A percentile compares a stretch with the other conserved stretches of the same genome.
Evolutionary conservation across 2,329 filamentous ascomycete genomes (phyloP).

Genomic region (Dryadomyces quercus-mongolicae): DNA sequence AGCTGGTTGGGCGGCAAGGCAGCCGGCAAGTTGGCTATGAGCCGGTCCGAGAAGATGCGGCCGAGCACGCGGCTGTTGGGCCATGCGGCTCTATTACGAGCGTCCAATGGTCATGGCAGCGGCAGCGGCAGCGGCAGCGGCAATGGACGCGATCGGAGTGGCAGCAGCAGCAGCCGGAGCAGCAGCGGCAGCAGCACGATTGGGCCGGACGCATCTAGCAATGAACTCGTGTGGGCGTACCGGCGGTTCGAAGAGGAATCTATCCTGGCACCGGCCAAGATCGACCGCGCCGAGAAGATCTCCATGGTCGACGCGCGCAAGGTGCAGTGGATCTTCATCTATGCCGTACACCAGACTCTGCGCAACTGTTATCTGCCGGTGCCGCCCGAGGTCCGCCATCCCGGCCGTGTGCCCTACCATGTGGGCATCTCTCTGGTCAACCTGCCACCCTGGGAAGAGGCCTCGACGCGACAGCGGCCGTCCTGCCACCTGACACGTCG

Average conservation of each 20-base stretch:
- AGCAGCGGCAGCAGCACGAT: neutral
- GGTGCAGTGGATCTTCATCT: conserved; percentile 67
- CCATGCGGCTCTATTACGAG: conserved; percentile 39
- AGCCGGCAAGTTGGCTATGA: conserved; percentile 3
- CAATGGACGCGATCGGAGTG: neutral
- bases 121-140: neutral
- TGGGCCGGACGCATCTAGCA: neutral
- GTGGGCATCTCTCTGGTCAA: conserved; percentile 29
- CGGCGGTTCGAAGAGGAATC: conserved; percentile 55
- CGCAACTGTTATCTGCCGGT: conserved; percentile 44
- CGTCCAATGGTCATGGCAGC: conserved; percentile 33
- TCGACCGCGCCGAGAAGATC: conserved; percentile 44
- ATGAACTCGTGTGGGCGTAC: conserved; percentile 55
- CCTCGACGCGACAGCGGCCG: neutral
- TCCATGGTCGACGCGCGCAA: conserved; percentile 58
- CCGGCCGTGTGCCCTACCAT: conserved; percentile 44
- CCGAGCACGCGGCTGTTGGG: conserved; percentile 35
- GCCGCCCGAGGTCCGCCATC: conserved; percentile 49
- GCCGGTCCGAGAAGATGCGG: conserved; percentile 25
- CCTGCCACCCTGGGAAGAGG: conserved; percentile 34
- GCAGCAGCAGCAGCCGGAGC: neutral
- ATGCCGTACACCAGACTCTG: conserved; percentile 61
- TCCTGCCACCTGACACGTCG: neutral
- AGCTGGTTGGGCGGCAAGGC: conserved; percentile 27
- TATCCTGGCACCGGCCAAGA: conserved; percentile 34